These are phyloP conservation scores for Artemisia annua DNA, from an alignment of 129 eudicot genomes.

Conservation along the genomic window DNA sequence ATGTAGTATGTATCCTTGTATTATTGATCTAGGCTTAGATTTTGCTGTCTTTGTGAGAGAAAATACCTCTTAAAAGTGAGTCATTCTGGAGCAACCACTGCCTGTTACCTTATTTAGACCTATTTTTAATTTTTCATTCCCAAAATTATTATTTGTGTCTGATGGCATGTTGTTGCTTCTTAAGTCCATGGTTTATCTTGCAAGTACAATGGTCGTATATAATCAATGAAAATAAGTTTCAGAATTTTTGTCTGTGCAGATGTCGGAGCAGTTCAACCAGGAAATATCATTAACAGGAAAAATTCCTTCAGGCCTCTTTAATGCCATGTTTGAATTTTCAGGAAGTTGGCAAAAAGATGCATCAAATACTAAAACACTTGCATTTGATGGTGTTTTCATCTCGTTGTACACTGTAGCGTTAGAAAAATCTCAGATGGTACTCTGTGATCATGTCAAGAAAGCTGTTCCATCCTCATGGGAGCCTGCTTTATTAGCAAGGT, in stretches of 20 bases:
- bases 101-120: no score
- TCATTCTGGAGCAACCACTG: no score
- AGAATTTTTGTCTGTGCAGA: constrained; percentile 40
- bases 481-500: constrained; percentile 94
- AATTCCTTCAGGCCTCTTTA: constrained; percentile 94
- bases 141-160: no score
- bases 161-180: background rate
- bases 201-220: background rate
- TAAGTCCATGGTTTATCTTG: background rate
- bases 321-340: constrained; percentile 84
- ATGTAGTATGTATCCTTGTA: no score
- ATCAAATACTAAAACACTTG: constrained; percentile 82
- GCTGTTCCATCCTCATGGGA: constrained; percentile 99
- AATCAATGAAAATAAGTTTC: background rate
- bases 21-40: no score
- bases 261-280: constrained; percentile 97
- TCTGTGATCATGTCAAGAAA: constrained; percentile 80
- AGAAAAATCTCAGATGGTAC: constrained; percentile 88
- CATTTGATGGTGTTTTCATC: constrained; percentile 95
- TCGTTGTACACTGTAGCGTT: constrained; percentile 81
- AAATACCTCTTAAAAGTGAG: no score
- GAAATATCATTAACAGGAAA: constrained; percentile 89
- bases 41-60: no score
- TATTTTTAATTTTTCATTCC: no score
- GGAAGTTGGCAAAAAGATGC: constrained; percentile 99